Conservation (phyloP, 257 asterid species). For the Knoxia roxburghii region DNA sequence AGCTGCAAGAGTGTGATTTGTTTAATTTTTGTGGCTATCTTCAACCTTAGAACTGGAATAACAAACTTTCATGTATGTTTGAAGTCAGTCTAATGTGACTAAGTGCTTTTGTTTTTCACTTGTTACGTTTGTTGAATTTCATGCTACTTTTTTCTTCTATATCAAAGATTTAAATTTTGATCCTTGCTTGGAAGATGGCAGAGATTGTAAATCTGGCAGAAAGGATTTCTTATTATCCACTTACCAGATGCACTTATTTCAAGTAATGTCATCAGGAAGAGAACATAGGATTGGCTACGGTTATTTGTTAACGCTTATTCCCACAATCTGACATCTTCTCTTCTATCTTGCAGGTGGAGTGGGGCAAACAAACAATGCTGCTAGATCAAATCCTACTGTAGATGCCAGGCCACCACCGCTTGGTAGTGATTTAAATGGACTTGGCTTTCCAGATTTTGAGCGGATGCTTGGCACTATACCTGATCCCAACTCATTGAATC, state of each 20-base stretch:
- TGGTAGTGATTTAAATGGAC: slow-evolving; percentile 43
- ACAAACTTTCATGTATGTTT: not conserved
- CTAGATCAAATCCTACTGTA: slow-evolving; percentile 31
- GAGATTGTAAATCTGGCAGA: not conserved
- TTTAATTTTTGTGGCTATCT: not conserved
- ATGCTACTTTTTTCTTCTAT: not conserved
- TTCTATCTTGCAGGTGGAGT: slow-evolving; percentile 37
- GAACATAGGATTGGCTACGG: not conserved
- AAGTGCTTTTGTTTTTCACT: not conserved
- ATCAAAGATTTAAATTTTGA: not conserved
- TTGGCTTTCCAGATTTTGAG: slow-evolving; percentile 34
- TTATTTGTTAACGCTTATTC: not conserved
- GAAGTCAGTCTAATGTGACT: not conserved
- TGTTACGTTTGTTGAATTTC: not conserved
- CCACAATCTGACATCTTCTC: not conserved
- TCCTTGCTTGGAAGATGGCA: not conserved
- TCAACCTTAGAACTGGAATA: not conserved
- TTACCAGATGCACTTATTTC: not conserved
- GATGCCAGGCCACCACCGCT: slow-evolving; percentile 27
- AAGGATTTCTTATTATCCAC: not conserved
- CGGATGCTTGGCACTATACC: slow-evolving; percentile 42
- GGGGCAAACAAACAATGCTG: slow-evolving; percentile 31
- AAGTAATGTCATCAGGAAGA: not conserved
- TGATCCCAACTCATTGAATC: slow-evolving; percentile 37
- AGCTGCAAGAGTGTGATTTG: slow-evolving; percentile 1